Base-by-base conservation (phyloP, 768 basidiomycete genomes). In the Psilocybe sp. region DNA sequence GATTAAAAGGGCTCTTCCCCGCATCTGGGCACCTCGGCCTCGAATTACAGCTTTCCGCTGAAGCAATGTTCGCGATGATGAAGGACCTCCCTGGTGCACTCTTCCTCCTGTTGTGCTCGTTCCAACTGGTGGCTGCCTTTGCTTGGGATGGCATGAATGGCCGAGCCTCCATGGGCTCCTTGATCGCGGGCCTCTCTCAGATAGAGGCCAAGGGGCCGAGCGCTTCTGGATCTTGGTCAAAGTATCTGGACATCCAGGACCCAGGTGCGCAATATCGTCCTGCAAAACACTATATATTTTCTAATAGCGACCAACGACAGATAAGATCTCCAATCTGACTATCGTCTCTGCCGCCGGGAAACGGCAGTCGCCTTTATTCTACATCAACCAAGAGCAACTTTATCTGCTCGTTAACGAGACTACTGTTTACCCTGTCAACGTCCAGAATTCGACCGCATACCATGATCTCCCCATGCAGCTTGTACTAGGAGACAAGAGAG, bases 401-500 rank as follows among this genome's bases (percentile, higher is more conserved):
- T 81, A 72, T 69, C 76, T 78, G 44, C 74, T 73, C 58, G 69
- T 72, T 47, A 85, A 86, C 61, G 78, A 78, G 46, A 74, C 80
- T 0, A 69, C 76, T 13, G 78, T 85, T 46, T 71, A 75, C 48
- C 74, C 75, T 44, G 77, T 84, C 39, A 80, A 78, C 53, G 69
- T 81, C 34, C 60, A 76, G 35, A 85, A 85, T 53, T 68, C 72
- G 7, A 82, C 81, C 5, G 55, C 60, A 28, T 62, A 66, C 9
- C 63, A 73, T 13, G 64, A 69, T 1, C 66, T 73, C 42, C 78
- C 79, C 8, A 65, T 82, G 46, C 80, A 81, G 59, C 60, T 85
- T 34, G 62, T 72, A 7, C 56, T 77, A 18, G 75, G 70, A 16
- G 65, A 59, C 34, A 70, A 73, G 53, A 60, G 49, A 18, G 64